Evolutionary conservation across 1,284 basidiomycete species (phyloP).

Genomic region (Pyrrhoderma lamaoense): DNA sequence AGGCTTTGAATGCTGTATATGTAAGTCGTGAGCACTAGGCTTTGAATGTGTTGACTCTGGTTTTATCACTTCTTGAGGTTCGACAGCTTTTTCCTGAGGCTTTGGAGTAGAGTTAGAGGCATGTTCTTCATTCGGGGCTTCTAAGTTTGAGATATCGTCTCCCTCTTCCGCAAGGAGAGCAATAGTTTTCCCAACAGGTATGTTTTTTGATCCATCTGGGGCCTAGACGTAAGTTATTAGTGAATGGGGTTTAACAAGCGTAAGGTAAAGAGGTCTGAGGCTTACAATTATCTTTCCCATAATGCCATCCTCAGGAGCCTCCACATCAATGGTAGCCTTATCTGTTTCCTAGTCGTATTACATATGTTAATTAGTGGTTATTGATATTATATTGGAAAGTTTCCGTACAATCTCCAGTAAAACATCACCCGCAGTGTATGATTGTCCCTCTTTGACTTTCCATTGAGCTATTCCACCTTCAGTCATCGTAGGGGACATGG

Average conservation of each 20-base stretch:
- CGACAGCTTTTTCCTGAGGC: constrained; percentile 20
- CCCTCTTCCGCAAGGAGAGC: constrained; percentile 95
- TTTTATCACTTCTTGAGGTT: constrained; percentile 18
- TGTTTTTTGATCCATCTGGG: constrained; percentile 76
- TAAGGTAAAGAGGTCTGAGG: constrained; percentile 11
- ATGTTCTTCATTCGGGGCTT: constrained; percentile 52
- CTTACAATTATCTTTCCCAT: constrained; percentile 87
- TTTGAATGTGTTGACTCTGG: constrained; percentile 23
- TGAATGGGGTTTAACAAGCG: neutral
- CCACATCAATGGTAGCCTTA: constrained; percentile 99
- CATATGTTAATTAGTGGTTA: constrained; percentile 9
- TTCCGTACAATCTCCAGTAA: constrained; percentile 84
- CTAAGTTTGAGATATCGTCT: constrained; percentile 84
- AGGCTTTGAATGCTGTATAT: constrained; percentile 44
- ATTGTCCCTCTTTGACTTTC: constrained; percentile 89
- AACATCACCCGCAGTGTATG: constrained; percentile 83
- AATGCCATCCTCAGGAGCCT: constrained; percentile 94
- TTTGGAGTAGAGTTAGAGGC: constrained; percentile 25
- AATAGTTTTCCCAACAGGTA: constrained; percentile 84
- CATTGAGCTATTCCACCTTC: constrained; percentile 91
- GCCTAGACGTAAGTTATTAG: constrained; percentile 37
- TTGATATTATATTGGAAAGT: neutral
- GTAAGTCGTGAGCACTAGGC: neutral
- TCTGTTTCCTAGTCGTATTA: constrained; percentile 77
- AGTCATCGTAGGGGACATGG: constrained; percentile 98